Percentiles rank a stretch among this genome's conserved stretches.
Conservation (phyloP, 2,329 filamentous ascomycete genomes). For the Cercospora brassicicola region DNA sequence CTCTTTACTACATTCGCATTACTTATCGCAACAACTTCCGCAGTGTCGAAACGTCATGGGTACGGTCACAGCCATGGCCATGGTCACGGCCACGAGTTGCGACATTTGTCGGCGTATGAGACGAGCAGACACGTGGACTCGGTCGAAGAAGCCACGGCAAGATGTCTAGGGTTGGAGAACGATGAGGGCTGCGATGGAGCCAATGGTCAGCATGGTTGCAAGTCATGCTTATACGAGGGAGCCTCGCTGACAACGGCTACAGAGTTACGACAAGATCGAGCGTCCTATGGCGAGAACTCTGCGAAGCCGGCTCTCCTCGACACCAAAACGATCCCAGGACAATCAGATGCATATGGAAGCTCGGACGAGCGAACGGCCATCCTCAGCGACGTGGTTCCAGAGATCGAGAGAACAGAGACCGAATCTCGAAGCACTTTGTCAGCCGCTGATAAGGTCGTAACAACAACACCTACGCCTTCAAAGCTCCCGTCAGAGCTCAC, state of each 20-base stretch:
- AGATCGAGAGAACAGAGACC: neutral
- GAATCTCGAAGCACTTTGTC: neutral
- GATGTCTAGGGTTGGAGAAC: neutral
- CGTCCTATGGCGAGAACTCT: neutral
- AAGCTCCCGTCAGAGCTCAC: neutral
- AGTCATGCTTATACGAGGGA: neutral
- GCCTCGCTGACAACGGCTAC: neutral
- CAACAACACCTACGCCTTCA: neutral
- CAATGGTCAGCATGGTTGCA: neutral
- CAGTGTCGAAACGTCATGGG: neutral
- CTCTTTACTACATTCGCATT: neutral
- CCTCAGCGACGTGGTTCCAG: neutral
- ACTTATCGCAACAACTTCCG: neutral
- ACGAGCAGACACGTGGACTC: neutral
- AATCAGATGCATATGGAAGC: neutral
- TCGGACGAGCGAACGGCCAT: neutral
- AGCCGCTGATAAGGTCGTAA: neutral
- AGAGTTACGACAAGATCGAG: neutral
- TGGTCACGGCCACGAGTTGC: neutral
- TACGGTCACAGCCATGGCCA: neutral
- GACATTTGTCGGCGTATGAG: neutral
- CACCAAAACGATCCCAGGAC: neutral
- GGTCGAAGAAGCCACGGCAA: neutral
- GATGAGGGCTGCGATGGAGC: neutral
- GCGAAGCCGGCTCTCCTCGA: neutral